Percentiles rank a stretch among this genome's conserved stretches.
phyloP scores from a whole-genome alignment of 106 monocot genomes.

The Narthecium ossifragum region DNA sequence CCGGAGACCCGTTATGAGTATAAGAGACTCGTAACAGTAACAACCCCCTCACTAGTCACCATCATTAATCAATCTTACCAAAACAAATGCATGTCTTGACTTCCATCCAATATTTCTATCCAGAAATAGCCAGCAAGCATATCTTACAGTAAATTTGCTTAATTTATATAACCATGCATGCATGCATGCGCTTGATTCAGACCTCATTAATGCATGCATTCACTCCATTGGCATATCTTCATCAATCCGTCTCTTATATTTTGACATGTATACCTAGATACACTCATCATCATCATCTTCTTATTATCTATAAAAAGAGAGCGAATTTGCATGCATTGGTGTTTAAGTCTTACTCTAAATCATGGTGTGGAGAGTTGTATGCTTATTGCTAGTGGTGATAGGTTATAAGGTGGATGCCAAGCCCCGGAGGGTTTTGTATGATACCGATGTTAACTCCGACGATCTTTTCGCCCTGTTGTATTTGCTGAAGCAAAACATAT shows the following conservation, averaged over 20 bases:
- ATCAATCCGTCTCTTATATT: too few species aligned
- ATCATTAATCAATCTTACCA: too few species aligned
- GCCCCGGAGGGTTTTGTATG: conserved; percentile 51
- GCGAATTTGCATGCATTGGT: background rate
- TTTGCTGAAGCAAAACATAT: conserved; percentile 73
- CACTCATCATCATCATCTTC: background rate
- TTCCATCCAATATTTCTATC: too few species aligned
- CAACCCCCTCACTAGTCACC: too few species aligned
- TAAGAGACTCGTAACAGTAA: too few species aligned
- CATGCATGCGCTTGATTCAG: background rate
- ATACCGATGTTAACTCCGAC: conserved; percentile 82
- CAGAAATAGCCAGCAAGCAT: too few species aligned
- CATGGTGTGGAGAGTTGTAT: too few species aligned
- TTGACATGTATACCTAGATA: background rate
- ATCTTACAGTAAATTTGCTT: background rate
- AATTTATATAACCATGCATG: background rate
- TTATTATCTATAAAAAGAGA: background rate
- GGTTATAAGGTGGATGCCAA: background rate
- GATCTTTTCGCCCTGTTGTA: conserved; percentile 77
- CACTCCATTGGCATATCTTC: too few species aligned
- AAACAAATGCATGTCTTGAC: too few species aligned
- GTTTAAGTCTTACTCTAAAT: background rate
- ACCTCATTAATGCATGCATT: too few species aligned
- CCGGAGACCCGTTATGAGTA: too few species aligned
- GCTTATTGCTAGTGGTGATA: conserved; percentile 14